Base-by-base conservation (phyloP, 2,329 filamentous ascomycete species). In the Fusarium gaditjirri region DNA sequence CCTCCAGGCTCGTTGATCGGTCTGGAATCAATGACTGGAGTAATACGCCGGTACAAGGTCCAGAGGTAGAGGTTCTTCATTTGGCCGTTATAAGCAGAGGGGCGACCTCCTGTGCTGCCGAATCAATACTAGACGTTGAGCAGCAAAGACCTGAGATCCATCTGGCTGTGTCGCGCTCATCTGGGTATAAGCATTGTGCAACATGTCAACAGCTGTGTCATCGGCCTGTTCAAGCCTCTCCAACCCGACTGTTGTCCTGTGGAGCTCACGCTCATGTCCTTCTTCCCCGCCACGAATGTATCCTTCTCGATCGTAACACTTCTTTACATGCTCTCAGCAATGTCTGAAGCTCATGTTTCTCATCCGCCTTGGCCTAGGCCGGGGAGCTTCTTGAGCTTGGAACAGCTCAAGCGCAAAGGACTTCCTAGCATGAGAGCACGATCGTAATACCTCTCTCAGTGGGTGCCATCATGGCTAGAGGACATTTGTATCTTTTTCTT, bases 391-490 rank as follows among this genome's bases (percentile, higher is more conserved):
- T 47, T 47, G 21, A 47, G n/a, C 11, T 33, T 49, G 16, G 11
- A 8, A 23, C 8, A 14, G 5, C 46, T 23, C 11, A 27, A 19
- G n/a, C 17, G n/a, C 11, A 49, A 23, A 19, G 6, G 17, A n/a
- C 6, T 33, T 49, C n/a, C 11, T 33, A 17, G 5, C 12, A 17
- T 7, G n/a, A 19, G 33, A 19, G 4, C 29, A 23, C n/a, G 16
- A 2, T 10, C 23, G 2, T 5, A 10, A 8, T 23, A 23, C 2
- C 8, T 33, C 4, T 33, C 46, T 19, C n/a, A 19, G 4, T n/a
- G 7, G 8, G 8, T 9, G 10, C 10, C n/a, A 23, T 49, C 2
- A 13, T 49, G 3, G 11, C 16, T 4, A 23, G 21, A 33, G 29
- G 29, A 10, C 4, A 23, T 2, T 33, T 31, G 6, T 13, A 3